A percentile compares a stretch with the other conserved stretches of the same genome.
Evolutionary conservation across 2,329 filamentous ascomycete species (phyloP).

Genomic region (Colletotrichum acutatum): DNA sequence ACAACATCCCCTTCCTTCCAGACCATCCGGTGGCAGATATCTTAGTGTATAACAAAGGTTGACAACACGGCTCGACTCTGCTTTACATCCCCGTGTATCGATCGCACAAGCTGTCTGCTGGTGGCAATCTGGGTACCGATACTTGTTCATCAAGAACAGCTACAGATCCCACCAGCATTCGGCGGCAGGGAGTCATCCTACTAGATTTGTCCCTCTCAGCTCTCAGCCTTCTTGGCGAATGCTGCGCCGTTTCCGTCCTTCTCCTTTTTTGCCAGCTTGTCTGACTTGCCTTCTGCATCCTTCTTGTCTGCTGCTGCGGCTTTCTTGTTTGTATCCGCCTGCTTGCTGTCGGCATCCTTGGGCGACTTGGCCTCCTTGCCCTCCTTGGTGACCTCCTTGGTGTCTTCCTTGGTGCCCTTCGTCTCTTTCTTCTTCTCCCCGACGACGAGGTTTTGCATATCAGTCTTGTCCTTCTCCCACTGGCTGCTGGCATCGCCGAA

Average conservation of each 20-base stretch:
- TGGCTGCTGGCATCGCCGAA: constrained; percentile 82
- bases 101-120: not conserved
- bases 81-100: not conserved
- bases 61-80: not conserved
- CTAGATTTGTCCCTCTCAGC: not conserved
- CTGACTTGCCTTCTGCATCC: constrained; percentile 32
- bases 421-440: constrained; percentile 56
- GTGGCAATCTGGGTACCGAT: not conserved
- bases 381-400: too few relatives aligned
- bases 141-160: not conserved
- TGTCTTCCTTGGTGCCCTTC: constrained; percentile 14
- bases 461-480: constrained; percentile 91
- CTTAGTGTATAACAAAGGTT: not conserved
- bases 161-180: not conserved
- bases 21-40: not conserved
- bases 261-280: constrained; percentile 27
- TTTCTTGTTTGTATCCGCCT: not conserved
- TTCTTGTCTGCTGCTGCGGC: constrained; percentile 25
- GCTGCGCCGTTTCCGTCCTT: not conserved
- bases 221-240: constrained; percentile 21
- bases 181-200: not conserved
- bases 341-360: constrained; percentile 1
- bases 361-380: constrained; percentile 27
- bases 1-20: not conserved
- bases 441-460: constrained; percentile 75